Evolutionary conservation across 1,284 basidiomycete genomes (phyloP).

Genomic region (Ustilago shanxiensis): DNA sequence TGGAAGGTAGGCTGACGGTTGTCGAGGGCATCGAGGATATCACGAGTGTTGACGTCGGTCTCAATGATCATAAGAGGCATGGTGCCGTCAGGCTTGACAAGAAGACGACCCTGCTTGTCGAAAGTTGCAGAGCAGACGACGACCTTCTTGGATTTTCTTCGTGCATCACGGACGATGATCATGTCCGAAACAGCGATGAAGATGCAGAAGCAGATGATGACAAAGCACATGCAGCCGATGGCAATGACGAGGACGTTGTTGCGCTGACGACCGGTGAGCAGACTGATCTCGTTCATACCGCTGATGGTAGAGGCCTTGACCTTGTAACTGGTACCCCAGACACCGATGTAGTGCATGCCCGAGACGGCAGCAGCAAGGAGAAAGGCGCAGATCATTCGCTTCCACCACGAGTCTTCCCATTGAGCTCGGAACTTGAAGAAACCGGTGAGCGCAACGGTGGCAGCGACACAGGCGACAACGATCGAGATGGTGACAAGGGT

Average conservation of each 20-base stretch:
- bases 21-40: conserved; percentile 72
- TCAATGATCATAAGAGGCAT: conserved; percentile 73
- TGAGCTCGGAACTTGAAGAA: conserved; percentile 73
- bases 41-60: conserved; percentile 71
- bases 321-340: conserved; percentile 72
- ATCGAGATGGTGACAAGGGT: conserved; percentile 72
- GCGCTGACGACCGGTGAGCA: conserved; percentile 53
- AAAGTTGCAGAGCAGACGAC: conserved; percentile 73
- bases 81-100: conserved; percentile 73
- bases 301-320: conserved; percentile 51
- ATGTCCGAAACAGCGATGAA: conserved; percentile 71
- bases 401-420: conserved; percentile 74
- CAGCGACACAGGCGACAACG: conserved; percentile 72
- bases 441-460: conserved; percentile 71
- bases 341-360: conserved; percentile 74
- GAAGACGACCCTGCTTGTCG: conserved; percentile 72
- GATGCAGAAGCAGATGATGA: conserved; percentile 71
- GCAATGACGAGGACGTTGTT: conserved; percentile 71
- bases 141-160: conserved; percentile 72
- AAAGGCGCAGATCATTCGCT: conserved; percentile 71
- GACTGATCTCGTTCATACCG: conserved; percentile 40
- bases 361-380: conserved; percentile 72
- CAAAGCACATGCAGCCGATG: conserved; percentile 72
- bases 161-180: conserved; percentile 69
- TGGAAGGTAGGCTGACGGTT: conserved; percentile 73